Evolutionary conservation across 1,139 yeast species (phyloP).

Genomic region (Nakaseomyces glabratus): DNA sequence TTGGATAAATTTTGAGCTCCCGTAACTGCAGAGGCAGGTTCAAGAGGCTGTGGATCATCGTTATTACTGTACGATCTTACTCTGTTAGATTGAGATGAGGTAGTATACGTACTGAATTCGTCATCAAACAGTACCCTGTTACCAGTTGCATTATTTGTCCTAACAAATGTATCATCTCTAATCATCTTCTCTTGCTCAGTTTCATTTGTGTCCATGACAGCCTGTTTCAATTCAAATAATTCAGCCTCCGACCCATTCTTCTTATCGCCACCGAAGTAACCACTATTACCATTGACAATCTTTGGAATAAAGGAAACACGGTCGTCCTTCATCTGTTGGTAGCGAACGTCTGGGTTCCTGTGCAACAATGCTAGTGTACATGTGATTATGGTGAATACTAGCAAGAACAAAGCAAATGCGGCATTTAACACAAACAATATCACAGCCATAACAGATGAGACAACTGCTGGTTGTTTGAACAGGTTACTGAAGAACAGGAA

Average conservation of each 20-base stretch:
- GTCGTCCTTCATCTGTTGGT: constrained; percentile 95
- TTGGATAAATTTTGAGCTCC: constrained; percentile 8
- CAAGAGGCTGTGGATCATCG: constrained; percentile 22
- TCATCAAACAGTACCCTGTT: constrained; percentile 21
- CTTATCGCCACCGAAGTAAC: constrained; percentile 28
- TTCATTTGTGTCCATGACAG: constrained; percentile 76
- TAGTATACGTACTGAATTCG: constrained; percentile 24
- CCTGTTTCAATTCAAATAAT: constrained; percentile 78
- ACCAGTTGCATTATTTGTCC: constrained; percentile 11
- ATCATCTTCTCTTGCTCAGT: constrained; percentile 29
- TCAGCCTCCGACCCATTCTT: constrained; percentile 56
- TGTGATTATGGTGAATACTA: constrained; percentile 78
- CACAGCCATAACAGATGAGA: constrained; percentile 84
- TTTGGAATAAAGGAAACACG: constrained; percentile 78
- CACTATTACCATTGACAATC: constrained; percentile 25
- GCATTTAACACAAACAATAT: constrained; percentile 90
- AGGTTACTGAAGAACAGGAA: constrained; percentile 82
- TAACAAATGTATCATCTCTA: constrained; percentile 21
- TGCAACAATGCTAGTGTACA: constrained; percentile 76
- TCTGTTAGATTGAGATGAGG: constrained; percentile 10
- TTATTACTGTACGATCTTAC: constrained; percentile 10
- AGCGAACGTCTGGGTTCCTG: constrained; percentile 90
- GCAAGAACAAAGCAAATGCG: constrained; percentile 69
- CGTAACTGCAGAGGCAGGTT: constrained; percentile 32
- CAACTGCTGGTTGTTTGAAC: constrained; percentile 77